Evolutionary conservation across 768 basidiomycete species (phyloP).

Genomic region (Pleurotus tuber-regium): DNA sequence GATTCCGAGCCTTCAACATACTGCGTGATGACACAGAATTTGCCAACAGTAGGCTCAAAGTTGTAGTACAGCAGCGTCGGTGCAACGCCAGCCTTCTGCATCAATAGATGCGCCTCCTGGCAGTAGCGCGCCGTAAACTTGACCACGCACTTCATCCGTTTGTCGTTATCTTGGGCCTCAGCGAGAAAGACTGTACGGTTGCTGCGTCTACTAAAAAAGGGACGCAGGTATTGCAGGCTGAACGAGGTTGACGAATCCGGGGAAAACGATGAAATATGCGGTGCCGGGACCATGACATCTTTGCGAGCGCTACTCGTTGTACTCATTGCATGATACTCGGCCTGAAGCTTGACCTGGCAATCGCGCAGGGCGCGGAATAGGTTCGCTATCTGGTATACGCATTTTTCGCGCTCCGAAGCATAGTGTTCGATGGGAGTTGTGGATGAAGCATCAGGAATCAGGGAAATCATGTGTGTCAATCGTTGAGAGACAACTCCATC

Average conservation of each 20-base stretch:
- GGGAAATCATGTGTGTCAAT: background rate
- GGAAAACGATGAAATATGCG: background rate
- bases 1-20: background rate
- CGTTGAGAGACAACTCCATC: conserved; percentile 2
- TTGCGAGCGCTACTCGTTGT: background rate
- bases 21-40: conserved; percentile 2
- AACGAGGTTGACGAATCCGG: background rate
- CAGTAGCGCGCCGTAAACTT: conserved; percentile 1
- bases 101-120: background rate
- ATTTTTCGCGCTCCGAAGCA: background rate
- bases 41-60: background rate
- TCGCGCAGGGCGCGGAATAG: background rate
- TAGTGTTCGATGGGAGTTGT: background rate
- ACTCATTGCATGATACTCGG: background rate
- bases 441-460: background rate
- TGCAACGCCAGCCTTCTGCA: background rate
- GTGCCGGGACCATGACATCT: background rate
- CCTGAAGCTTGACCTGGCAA: background rate
- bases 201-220: background rate
- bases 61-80: conserved; percentile 3
- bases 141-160: background rate
- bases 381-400: background rate
- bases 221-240: background rate
- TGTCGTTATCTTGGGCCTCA: no score
- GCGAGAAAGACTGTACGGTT: conserved; percentile 2